A percentile compares a stretch with the other conserved stretches of the same genome.
phyloP scores from a whole-genome alignment of 2,329 filamentous ascomycete genomes.

The Ophiostoma sp. region DNA sequence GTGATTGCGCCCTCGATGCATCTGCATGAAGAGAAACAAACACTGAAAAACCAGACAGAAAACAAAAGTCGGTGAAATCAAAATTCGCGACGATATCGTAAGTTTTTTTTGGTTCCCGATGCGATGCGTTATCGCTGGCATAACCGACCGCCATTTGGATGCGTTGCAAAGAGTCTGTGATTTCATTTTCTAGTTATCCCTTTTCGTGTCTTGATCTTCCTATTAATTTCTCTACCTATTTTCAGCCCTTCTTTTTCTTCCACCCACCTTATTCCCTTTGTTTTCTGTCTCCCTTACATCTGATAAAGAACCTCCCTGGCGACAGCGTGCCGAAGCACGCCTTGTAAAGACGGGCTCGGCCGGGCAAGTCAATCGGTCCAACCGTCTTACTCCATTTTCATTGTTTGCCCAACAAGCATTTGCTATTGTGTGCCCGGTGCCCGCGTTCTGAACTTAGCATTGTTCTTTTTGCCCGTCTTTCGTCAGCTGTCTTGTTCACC shows the following conservation, averaged over 20 bases:
- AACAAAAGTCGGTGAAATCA: conserved; percentile 7
- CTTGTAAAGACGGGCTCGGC: not conserved
- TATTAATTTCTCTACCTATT: not conserved
- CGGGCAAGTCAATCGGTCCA: not conserved
- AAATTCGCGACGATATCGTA: not conserved
- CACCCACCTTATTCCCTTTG: not conserved
- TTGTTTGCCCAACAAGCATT: not conserved
- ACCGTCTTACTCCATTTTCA: not conserved
- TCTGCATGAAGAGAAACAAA: conserved; percentile 5
- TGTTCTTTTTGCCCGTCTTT: not conserved
- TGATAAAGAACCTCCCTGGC: not conserved
- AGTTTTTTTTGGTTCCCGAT: not conserved
- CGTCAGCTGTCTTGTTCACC: not conserved
- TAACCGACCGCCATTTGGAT: not conserved
- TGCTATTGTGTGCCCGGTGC: not conserved
- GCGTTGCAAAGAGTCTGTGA: not conserved
- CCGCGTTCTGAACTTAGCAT: not conserved
- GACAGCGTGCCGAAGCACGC: not conserved
- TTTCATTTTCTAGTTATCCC: not conserved
- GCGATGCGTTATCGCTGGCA: not conserved
- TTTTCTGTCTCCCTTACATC: not conserved
- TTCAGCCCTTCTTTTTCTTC: not conserved
- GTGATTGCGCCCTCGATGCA: not conserved
- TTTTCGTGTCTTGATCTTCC: not conserved
- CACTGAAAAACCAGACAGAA: not conserved